Evolutionary conservation across 805 yeast genomes (phyloP), one percentile per base, ranked within the genome.

Genomic region (Yamadazyma laniorum): DNA sequence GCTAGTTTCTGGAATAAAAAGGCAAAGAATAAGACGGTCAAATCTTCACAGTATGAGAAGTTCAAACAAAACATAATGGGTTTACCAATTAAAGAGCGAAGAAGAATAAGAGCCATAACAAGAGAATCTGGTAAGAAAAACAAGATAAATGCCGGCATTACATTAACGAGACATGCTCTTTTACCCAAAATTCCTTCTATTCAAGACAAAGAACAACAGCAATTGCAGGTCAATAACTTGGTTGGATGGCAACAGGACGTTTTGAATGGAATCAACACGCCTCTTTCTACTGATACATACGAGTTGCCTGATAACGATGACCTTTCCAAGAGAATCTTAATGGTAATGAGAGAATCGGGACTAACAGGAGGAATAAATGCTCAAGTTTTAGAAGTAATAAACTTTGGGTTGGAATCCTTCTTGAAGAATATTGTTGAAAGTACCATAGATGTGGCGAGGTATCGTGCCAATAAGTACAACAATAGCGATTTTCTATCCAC

Each of bases 231-330:
- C 19, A 67, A 65, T 38, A 77, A 76, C 48, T 74, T 86, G 23
- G 74, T 80, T 21, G 83, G 83, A 49, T 89, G 96, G 91, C 87
- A 95, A 16, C 96, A 90, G 58, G 98, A 93, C 55, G 86, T 93
- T 13, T 74, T 83, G 37, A 89, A 83, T 52, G 95, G 93, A 3
- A 75, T 87, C 39, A 88, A 85, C 49, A 77, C 93, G 1, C 91
- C 93, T 4, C 68, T 90, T 25, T 75, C 91, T 2, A 68, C 85
- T 1, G 95, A 91, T 48, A 70, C 77, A 25, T 86, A 72, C 55
- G 90, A 90, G 45, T 59, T 93, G 4, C 97, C 97, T 0, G 98
- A 91, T 48, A 70, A 72, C 28, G 89, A 81, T 32, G 74, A 73
- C 26, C 60, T 93, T 31, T 75, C 78, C 36, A 65, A 80, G 9